These are phyloP conservation scores for Apiotrichum sp. DNA, from an alignment of 1,284 basidiomycete species.

Conservation along the genomic window DNA sequence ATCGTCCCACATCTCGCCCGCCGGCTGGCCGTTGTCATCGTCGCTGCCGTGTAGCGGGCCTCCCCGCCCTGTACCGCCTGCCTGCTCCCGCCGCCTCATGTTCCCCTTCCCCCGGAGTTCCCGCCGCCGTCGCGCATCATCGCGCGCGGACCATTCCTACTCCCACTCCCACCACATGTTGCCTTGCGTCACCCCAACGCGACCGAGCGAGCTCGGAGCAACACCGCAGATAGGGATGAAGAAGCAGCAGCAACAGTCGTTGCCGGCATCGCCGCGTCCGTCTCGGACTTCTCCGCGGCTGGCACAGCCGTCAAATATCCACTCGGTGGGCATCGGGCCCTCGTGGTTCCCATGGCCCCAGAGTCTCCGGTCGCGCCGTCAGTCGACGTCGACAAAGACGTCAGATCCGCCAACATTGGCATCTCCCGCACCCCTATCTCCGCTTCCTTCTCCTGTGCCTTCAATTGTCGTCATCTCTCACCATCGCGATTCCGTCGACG, in stretches of 20 bases:
- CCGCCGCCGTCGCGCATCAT: background rate
- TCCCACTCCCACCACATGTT: no score
- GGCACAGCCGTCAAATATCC: background rate
- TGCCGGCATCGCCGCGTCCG: background rate
- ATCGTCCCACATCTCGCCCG: no score
- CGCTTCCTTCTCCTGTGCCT: background rate
- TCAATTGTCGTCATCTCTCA: background rate
- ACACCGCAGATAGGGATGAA: background rate
- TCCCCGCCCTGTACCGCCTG: background rate
- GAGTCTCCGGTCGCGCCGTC: background rate
- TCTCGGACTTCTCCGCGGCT: background rate
- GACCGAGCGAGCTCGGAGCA: no score
- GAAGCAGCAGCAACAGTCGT: background rate
- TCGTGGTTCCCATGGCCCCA: conserved; percentile 2
- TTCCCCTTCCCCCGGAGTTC: background rate
- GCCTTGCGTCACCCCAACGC: no score
- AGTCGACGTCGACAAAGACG: background rate
- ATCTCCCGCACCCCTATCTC: no score
- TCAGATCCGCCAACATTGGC: background rate
- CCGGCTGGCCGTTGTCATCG: no score
- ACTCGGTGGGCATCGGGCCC: background rate
- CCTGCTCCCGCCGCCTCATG: background rate
- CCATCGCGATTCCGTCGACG: background rate
- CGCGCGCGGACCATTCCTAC: background rate
- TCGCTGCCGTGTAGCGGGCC: background rate